These are phyloP conservation scores for Uncinocarpus reesii DNA, from an alignment of 2,329 filamentous ascomycete genomes.

Conservation along the genomic window DNA sequence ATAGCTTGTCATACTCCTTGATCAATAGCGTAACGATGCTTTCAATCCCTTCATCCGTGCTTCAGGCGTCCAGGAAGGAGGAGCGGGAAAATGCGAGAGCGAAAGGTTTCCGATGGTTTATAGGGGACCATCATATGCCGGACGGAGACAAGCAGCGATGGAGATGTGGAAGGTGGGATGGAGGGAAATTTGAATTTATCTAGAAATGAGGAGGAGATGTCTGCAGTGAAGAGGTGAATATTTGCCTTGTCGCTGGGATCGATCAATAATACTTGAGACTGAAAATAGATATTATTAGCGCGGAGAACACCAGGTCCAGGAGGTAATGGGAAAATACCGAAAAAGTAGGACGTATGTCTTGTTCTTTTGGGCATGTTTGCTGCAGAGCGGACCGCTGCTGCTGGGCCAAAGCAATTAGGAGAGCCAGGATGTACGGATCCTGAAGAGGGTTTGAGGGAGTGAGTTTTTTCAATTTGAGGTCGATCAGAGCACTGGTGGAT, in stretches of 20 bases:
- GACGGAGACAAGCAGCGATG: constrained; percentile 3
- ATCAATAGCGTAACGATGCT: no score
- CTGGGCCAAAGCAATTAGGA: constrained; percentile 6
- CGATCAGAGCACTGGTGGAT: not conserved
- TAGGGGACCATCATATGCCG: not conserved
- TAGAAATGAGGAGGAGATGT: constrained; percentile 8
- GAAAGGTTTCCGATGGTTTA: constrained; percentile 1
- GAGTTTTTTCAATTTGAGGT: constrained; percentile 1
- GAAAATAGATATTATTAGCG: not conserved
- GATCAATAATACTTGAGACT: constrained; percentile 9
- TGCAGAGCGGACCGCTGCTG: not conserved
- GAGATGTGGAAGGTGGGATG: not conserved
- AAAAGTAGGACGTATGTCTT: not conserved
- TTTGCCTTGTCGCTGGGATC: constrained; percentile 3
- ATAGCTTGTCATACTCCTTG: no score
- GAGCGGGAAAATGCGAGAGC: not conserved
- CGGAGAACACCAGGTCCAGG: not conserved
- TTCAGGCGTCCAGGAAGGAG: not conserved
- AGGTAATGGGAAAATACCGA: not conserved
- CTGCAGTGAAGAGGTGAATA: constrained; percentile 7
- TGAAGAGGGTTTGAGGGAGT: not conserved
- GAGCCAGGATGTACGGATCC: constrained; percentile 11
- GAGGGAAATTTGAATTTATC: not conserved
- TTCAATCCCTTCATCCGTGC: not conserved
- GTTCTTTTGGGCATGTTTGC: not conserved